A percentile compares a stretch with the other conserved stretches of the same genome.
These are phyloP conservation scores for Phaeomoniella chlamydospora DNA, from an alignment of 2,329 filamentous ascomycete genomes.

Conservation along the genomic window DNA sequence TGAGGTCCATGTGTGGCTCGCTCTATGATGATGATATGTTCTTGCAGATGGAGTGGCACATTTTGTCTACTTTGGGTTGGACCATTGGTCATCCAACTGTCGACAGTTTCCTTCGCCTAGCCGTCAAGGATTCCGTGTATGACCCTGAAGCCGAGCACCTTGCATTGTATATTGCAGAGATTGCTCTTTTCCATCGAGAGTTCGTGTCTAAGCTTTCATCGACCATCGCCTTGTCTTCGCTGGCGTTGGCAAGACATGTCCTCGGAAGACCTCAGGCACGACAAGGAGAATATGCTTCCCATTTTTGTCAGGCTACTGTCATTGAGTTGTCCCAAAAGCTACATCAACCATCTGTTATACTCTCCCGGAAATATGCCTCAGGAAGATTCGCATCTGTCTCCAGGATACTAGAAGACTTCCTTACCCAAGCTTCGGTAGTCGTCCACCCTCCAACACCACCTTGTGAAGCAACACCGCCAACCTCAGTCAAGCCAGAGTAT, in stretches of 20 bases:
- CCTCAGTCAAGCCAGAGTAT: neutral
- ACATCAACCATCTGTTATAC: constrained; percentile 51
- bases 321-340: constrained; percentile 51
- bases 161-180: constrained; percentile 86
- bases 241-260: constrained; percentile 77
- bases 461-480: neutral
- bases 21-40: constrained; percentile 99
- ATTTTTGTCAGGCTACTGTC: constrained; percentile 36
- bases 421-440: constrained; percentile 30
- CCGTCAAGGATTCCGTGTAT: constrained; percentile 59
- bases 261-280: constrained; percentile 64
- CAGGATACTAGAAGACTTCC: constrained; percentile 49
- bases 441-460: constrained; percentile 6
- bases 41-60: constrained; percentile 99
- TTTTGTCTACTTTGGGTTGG: constrained; percentile 94
- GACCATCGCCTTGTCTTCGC: constrained; percentile 73
- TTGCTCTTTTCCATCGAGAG: constrained; percentile 89
- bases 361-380: constrained; percentile 55
- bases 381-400: constrained; percentile 51
- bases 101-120: constrained; percentile 82
- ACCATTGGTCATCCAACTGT: constrained; percentile 90
- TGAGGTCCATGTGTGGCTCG: constrained; percentile 98
- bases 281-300: constrained; percentile 57
- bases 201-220: constrained; percentile 90
- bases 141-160: constrained; percentile 88